Percentiles rank a stretch among this genome's conserved stretches.
Evolutionary conservation across 2,329 filamentous ascomycete genomes (phyloP).

Genomic region (Paraconiothyrium sp.): DNA sequence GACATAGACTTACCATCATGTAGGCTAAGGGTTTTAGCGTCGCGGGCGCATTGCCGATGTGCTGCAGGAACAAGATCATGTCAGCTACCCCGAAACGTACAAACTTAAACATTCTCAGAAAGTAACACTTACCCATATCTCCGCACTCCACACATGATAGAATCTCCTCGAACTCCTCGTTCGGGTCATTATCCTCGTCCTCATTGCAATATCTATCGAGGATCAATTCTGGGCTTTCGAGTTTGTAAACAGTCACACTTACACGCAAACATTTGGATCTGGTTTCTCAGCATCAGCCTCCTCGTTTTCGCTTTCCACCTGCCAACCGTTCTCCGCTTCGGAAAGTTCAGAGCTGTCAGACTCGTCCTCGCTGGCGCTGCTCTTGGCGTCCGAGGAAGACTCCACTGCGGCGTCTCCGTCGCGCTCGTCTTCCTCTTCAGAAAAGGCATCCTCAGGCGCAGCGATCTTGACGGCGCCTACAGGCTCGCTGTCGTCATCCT

Average conservation of each 20-base stretch:
- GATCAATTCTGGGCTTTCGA: slow-evolving; percentile 20
- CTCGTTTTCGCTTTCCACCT: slow-evolving; percentile 62
- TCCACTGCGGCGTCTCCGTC: slow-evolving; percentile 53
- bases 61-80: slow-evolving; percentile 69
- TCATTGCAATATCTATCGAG: slow-evolving; percentile 77
- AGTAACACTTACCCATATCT: slow-evolving; percentile 75
- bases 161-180: slow-evolving; percentile 81
- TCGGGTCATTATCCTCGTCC: slow-evolving; percentile 83
- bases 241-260: slow-evolving; percentile 47
- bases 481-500: slow-evolving; percentile 61
- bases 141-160: slow-evolving; percentile 80
- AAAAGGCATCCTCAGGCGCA: slow-evolving; percentile 38
- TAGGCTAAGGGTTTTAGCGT: slow-evolving; percentile 69
- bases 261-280: slow-evolving; percentile 72
- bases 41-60: slow-evolving; percentile 88
- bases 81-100: slow-evolving; percentile 52
- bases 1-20: slow-evolving; percentile 68
- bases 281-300: slow-evolving; percentile 65
- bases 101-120: slow-evolving; percentile 31
- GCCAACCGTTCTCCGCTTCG: slow-evolving; percentile 66
- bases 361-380: slow-evolving; percentile 50
- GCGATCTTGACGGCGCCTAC: slow-evolving; percentile 55
- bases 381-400: slow-evolving; percentile 48
- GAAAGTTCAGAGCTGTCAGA: slow-evolving; percentile 56
- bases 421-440: slow-evolving; percentile 51